phyloP scores from a whole-genome alignment of 2,329 filamentous ascomycete species.

The Cercospora citrullina region DNA sequence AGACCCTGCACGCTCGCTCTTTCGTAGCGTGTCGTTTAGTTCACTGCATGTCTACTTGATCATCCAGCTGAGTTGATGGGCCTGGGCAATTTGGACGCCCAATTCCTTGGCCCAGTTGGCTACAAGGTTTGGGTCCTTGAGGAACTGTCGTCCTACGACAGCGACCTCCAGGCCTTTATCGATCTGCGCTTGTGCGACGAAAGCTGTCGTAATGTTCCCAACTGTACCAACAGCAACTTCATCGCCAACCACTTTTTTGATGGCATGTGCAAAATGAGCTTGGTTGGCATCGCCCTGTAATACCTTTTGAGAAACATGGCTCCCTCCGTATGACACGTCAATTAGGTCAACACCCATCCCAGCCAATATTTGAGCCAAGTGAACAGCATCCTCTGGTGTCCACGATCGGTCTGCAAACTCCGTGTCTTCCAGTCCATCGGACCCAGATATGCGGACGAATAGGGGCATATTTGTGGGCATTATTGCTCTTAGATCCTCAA shows the following conservation, averaged over 20 bases:
- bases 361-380: not conserved
- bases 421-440: not conserved
- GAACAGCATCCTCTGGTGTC: not conserved
- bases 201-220: not conserved
- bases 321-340: not conserved
- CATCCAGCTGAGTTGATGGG: not conserved
- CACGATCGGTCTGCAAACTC: not conserved
- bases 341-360: not conserved
- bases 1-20: too few species aligned
- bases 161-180: not conserved
- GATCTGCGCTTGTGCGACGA: not conserved
- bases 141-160: not conserved
- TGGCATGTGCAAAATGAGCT: not conserved
- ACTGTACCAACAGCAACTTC: not conserved
- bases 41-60: not conserved
- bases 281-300: not conserved
- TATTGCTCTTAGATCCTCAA: not conserved
- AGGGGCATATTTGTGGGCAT: not conserved
- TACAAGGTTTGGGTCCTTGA: not conserved
- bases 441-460: not conserved
- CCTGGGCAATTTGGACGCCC: not conserved
- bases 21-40: too few species aligned
- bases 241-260: not conserved
- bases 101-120: not conserved
- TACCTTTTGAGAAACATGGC: not conserved